Evolutionary conservation across 306 rosid genomes (phyloP).

Genomic region (Gynostemma pentaphyllum): DNA sequence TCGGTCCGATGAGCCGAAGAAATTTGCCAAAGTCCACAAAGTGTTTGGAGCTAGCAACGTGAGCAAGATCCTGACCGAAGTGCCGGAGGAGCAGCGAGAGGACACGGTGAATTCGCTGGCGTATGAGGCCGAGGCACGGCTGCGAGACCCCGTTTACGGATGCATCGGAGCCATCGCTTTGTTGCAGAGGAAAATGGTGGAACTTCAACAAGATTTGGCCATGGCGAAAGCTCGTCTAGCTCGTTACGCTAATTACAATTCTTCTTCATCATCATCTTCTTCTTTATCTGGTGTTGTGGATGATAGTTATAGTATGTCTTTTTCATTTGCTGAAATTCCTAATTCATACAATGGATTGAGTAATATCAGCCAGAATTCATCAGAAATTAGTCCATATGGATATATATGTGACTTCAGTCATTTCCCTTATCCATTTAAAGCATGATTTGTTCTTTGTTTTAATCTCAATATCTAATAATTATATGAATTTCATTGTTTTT

Average conservation of each 20-base stretch:
- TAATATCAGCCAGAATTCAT: constrained; percentile 26
- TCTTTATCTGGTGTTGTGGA: neutral
- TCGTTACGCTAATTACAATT: constrained; percentile 19
- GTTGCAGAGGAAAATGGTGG: constrained; percentile 55
- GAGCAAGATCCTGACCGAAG: constrained; percentile 77
- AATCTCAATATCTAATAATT: neutral
- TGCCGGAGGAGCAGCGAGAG: constrained; percentile 67
- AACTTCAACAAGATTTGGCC: constrained; percentile 71
- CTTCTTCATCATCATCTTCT: constrained; percentile 11
- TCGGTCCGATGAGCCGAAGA: constrained; percentile 61
- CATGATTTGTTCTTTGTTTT: neutral
- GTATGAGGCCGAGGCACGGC: constrained; percentile 79
- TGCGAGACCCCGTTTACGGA: constrained; percentile 79
- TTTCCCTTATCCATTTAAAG: constrained; percentile 37
- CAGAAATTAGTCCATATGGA: constrained; percentile 26
- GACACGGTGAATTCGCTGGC: constrained; percentile 82
- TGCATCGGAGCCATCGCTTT: constrained; percentile 85
- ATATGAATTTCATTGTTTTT: constrained; percentile 3
- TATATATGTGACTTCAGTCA: constrained; percentile 38
- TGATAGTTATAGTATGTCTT: constrained; percentile 6
- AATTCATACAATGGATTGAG: constrained; percentile 33
- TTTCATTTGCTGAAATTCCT: constrained; percentile 27
- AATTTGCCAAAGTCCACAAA: constrained; percentile 82
- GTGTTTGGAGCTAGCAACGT: constrained; percentile 97
- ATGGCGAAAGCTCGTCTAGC: constrained; percentile 86